phyloP scores from a whole-genome alignment of 2,329 filamentous ascomycete species.

The Penicillium sp. region DNA sequence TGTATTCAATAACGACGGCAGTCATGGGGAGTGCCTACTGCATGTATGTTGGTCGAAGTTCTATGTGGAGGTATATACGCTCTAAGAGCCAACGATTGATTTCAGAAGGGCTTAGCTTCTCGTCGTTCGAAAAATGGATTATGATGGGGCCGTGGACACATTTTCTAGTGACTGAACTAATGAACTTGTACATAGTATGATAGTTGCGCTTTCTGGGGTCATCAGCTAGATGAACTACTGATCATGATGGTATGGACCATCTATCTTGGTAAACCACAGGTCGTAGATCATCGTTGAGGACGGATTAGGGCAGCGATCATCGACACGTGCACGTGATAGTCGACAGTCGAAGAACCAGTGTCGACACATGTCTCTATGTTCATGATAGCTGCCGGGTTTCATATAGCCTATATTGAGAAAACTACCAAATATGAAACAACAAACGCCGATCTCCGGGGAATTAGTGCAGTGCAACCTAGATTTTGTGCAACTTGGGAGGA shows the following conservation, averaged over 20 bases:
- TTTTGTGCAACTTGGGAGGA: constrained; percentile 4
- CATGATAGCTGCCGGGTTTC: background rate
- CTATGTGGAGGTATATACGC: too few species aligned
- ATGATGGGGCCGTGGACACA: too few species aligned
- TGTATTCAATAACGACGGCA: too few species aligned
- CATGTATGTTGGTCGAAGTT: too few species aligned
- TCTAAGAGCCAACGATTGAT: too few species aligned
- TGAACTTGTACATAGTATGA: background rate
- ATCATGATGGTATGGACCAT: background rate
- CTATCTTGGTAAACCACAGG: background rate
- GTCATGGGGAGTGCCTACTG: too few species aligned
- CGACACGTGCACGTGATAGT: constrained; percentile 3
- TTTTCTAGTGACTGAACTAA: background rate
- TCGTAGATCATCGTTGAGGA: background rate
- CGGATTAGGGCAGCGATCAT: background rate
- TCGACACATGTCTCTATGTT: background rate
- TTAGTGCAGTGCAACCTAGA: constrained; percentile 3
- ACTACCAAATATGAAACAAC: background rate
- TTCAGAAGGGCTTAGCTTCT: too few species aligned
- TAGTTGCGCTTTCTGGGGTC: background rate
- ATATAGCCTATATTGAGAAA: background rate
- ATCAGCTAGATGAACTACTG: background rate
- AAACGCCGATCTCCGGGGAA: constrained; percentile 3
- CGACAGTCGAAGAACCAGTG: background rate
- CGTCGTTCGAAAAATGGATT: too few species aligned